phyloP scores from a whole-genome alignment of 129 eudicot genomes.

The Sambucus nigra region DNA sequence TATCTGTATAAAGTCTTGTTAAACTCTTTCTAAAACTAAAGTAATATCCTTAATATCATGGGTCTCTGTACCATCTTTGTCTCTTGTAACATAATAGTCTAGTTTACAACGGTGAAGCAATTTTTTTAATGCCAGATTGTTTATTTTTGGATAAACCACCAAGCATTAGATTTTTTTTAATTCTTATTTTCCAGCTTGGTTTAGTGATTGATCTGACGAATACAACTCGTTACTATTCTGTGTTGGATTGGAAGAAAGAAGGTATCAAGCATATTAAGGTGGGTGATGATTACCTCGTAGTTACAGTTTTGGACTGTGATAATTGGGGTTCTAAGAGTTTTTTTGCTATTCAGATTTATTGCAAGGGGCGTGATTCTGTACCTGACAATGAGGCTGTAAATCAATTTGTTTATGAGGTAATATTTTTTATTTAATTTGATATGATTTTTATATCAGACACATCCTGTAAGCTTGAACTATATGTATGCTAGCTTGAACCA shows the following conservation, averaged over 20 bases:
- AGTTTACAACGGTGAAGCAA: too few relatives aligned
- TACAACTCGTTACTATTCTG: constrained; percentile 79
- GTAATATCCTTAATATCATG: too few relatives aligned
- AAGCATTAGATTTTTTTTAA: background rate
- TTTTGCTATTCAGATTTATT: constrained; percentile 46
- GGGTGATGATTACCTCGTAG: constrained; percentile 5
- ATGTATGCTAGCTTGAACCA: too few relatives aligned
- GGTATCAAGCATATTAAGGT: constrained; percentile 98
- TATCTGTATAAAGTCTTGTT: too few relatives aligned
- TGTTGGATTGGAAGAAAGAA: constrained; percentile 72
- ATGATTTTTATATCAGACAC: too few relatives aligned
- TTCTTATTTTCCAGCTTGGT: constrained; percentile 62
- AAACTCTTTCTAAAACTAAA: too few relatives aligned
- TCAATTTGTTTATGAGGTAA: constrained; percentile 79
- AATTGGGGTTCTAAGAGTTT: constrained; percentile 8
- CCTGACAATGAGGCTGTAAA: constrained; percentile 96
- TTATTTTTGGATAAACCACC: too few relatives aligned
- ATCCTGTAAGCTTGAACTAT: too few relatives aligned
- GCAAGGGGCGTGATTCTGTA: constrained; percentile 98
- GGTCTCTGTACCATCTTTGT: too few relatives aligned
- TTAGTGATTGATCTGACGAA: constrained; percentile 93
- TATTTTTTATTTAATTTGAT: constrained; percentile 13
- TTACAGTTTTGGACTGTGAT: constrained; percentile 11
- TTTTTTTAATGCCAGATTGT: too few relatives aligned
- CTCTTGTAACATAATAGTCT: too few relatives aligned